Evolutionary conservation across 345 rosid genomes (phyloP).

Genomic region (Dipteronia dyeriana): DNA sequence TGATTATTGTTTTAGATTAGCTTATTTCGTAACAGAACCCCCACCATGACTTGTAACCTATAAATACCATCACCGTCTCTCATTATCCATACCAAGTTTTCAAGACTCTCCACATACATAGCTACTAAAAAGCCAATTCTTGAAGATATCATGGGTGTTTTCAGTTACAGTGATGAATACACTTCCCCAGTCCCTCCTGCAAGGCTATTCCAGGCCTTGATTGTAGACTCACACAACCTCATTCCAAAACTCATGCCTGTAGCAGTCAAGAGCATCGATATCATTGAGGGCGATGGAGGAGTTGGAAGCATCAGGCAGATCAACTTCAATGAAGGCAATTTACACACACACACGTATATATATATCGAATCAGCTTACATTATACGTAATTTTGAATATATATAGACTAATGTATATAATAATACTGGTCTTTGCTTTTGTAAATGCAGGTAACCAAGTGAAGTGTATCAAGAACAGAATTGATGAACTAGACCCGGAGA

Average conservation of each 20-base stretch:
- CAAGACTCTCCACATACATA: background rate
- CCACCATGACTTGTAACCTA: slow-evolving; percentile 7
- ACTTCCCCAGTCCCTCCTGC: slow-evolving; percentile 34
- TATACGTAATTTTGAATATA: background rate
- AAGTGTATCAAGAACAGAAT: slow-evolving; percentile 35
- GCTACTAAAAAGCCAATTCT: background rate
- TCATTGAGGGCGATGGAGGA: slow-evolving; percentile 43
- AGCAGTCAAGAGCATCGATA: slow-evolving; percentile 28
- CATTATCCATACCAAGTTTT: background rate
- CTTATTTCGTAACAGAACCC: too few species aligned
- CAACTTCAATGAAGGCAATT: slow-evolving; percentile 39
- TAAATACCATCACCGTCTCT: slow-evolving; percentile 8
- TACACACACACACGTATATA: too few species aligned
- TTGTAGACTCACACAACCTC: slow-evolving; percentile 38
- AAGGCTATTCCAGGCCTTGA: slow-evolving; percentile 41
- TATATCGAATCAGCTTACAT: background rate
- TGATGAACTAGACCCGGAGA: slow-evolving; percentile 34
- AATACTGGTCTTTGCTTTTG: background rate
- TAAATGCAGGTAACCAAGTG: slow-evolving; percentile 29
- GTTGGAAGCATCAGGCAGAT: slow-evolving; percentile 38
- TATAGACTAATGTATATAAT: background rate
- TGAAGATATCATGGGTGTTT: slow-evolving; percentile 23
- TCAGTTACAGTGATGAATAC: slow-evolving; percentile 19
- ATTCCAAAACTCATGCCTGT: slow-evolving; percentile 43
- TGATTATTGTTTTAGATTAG: too few species aligned